Evolutionary conservation across 2,329 filamentous ascomycete genomes (phyloP).

Genomic region (Fusarium udum): DNA sequence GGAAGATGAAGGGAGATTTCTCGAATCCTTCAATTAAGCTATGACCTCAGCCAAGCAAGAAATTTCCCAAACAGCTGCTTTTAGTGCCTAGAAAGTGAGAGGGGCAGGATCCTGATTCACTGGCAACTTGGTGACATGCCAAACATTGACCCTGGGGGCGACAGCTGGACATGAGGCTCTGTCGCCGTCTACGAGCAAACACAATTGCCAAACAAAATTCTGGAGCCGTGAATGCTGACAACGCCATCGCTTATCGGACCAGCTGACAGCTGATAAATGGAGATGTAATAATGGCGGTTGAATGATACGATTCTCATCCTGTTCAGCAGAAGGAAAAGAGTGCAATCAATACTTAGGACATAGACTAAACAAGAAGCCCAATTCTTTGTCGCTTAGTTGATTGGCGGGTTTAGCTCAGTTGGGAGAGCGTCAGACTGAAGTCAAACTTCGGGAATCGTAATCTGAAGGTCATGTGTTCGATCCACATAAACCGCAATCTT

Average conservation of each 20-base stretch:
- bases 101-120: neutral
- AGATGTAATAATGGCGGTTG: neutral
- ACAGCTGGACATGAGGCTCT: neutral
- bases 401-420: slow-evolving; percentile 31
- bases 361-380: accelerated
- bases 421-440: slow-evolving; percentile 34
- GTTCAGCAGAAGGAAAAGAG: accelerated
- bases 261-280: neutral
- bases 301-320: neutral
- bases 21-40: neutral
- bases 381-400: neutral
- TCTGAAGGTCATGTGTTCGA: slow-evolving; percentile 34
- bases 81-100: neutral
- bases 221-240: neutral
- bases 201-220: neutral
- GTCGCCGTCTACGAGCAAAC: neutral
- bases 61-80: neutral
- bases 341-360: accelerated
- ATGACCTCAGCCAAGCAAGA: neutral
- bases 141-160: accelerated
- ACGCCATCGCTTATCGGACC: too few relatives aligned
- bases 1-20: neutral
- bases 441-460: slow-evolving; percentile 15
- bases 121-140: neutral
- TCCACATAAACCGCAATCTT: slow-evolving; percentile 23